Conservation (phyloP, 768 basidiomycete species). For the Tulasnella sp. region DNA sequence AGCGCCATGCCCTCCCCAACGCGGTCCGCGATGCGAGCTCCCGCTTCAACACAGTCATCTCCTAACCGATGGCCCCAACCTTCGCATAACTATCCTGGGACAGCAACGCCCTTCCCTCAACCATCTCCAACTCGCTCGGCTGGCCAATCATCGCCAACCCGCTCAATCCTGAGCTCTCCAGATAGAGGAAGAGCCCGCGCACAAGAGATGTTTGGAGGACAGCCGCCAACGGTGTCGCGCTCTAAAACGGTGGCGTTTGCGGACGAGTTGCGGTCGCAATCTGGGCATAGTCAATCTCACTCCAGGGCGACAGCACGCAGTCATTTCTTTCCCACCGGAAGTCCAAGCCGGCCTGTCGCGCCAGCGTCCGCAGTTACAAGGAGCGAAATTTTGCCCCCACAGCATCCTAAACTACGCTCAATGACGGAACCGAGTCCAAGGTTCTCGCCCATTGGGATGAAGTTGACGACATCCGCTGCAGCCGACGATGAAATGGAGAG, state of each 20-base stretch:
- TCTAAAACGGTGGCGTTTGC: conserved; percentile 27
- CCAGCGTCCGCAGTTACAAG: background rate
- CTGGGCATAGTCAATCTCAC: background rate
- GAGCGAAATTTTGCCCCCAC: background rate
- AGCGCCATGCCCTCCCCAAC: background rate
- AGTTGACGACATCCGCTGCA: conserved; percentile 24
- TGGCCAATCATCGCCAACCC: background rate
- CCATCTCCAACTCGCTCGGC: background rate
- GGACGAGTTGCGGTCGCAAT: conserved; percentile 6
- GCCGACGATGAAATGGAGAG: conserved; percentile 29
- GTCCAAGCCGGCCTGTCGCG: background rate
- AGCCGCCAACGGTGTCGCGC: conserved; percentile 2
- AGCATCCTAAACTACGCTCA: background rate
- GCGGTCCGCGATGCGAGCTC: background rate
- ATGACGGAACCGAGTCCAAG: background rate
- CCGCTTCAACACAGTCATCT: background rate
- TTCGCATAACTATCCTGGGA: background rate
- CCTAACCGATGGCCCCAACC: background rate
- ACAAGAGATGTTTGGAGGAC: background rate
- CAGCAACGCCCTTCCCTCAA: background rate
- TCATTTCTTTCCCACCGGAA: background rate
- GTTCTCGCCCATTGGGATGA: conserved; percentile 17
- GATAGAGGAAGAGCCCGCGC: background rate
- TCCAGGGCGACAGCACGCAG: background rate
- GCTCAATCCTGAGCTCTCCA: background rate